Conservation (phyloP, 2,329 filamentous ascomycete genomes). For the Periglandula ipomoeae region DNA sequence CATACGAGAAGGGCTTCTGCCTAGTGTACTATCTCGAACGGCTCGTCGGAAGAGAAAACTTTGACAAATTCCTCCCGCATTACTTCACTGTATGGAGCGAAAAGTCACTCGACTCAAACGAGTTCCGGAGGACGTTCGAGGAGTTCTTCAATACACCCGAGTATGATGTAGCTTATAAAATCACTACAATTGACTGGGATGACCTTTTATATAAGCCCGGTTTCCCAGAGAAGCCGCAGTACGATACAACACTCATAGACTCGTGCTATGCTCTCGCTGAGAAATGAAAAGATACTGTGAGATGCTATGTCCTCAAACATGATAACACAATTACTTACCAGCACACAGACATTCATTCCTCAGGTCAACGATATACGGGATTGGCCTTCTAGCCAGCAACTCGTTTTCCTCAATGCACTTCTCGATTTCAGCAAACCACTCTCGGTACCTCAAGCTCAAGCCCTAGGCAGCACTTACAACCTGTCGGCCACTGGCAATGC, state of each 20-base stretch:
- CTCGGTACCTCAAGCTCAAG: slow-evolving; percentile 56
- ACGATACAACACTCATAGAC: slow-evolving; percentile 81
- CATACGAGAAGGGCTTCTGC: slow-evolving; percentile 95
- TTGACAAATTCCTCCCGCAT: slow-evolving; percentile 90
- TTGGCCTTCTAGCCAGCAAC: slow-evolving; percentile 67
- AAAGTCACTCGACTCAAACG: slow-evolving; percentile 85
- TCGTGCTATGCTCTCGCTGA: slow-evolving; percentile 73
- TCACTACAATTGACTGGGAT: slow-evolving; percentile 79
- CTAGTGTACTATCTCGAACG: slow-evolving; percentile 89
- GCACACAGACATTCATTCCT: no score
- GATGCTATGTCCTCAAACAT: slow-evolving; percentile 12
- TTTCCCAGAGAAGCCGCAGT: slow-evolving; percentile 79
- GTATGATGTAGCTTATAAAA: slow-evolving; percentile 55
- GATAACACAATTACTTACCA: no score
- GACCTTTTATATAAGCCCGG: slow-evolving; percentile 79
- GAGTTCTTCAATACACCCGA: slow-evolving; percentile 66
- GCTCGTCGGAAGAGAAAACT: slow-evolving; percentile 74
- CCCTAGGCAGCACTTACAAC: slow-evolving; percentile 67
- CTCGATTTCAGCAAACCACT: slow-evolving; percentile 52
- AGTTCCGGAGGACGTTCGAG: slow-evolving; percentile 83
- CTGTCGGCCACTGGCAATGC: slow-evolving; percentile 71
- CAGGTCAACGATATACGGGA: no score
- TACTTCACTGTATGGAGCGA: slow-evolving; percentile 82
- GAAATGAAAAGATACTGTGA: slow-evolving; percentile 62
- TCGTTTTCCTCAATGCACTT: slow-evolving; percentile 80